These are phyloP conservation scores for Wickerhamiella azymoides DNA, from an alignment of 805 yeast species.

Conservation along the genomic window DNA sequence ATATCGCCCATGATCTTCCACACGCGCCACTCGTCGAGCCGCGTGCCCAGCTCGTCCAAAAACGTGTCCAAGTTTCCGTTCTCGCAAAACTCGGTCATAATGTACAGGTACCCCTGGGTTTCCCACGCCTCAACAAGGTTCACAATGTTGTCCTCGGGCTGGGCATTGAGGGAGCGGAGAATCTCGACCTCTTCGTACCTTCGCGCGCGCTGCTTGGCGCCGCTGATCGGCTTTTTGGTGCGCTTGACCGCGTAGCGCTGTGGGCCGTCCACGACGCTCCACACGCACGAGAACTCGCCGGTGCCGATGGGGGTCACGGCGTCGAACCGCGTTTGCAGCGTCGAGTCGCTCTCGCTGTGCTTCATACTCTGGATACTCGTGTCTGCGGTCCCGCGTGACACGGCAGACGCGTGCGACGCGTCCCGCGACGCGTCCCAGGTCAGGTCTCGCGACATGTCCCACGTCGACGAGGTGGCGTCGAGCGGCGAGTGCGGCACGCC, in stretches of 20 bases:
- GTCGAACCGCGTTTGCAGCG: slow-evolving; percentile 38
- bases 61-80: slow-evolving; percentile 82
- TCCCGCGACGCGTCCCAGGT: slow-evolving; percentile 5
- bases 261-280: slow-evolving; percentile 45
- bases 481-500: not conserved
- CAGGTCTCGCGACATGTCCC: not conserved
- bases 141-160: slow-evolving; percentile 66
- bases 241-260: slow-evolving; percentile 71
- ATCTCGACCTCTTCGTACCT: slow-evolving; percentile 67
- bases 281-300: slow-evolving; percentile 87
- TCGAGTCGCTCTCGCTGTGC: slow-evolving; percentile 10
- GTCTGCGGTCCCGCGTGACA: not conserved
- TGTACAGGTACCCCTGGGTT: slow-evolving; percentile 52
- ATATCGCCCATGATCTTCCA: slow-evolving; percentile 92
- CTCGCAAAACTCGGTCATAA: slow-evolving; percentile 91
- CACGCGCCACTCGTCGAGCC: slow-evolving; percentile 89
- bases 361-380: slow-evolving; percentile 4
- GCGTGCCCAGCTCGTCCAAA: slow-evolving; percentile 61
- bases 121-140: slow-evolving; percentile 82
- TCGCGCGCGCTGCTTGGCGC: slow-evolving; percentile 46
- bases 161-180: slow-evolving; percentile 29
- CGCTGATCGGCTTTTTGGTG: slow-evolving; percentile 50
- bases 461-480: too few relatives aligned
- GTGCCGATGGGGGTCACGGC: slow-evolving; percentile 60
- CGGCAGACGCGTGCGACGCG: not conserved